These are phyloP conservation scores for Suillus lakei DNA, from an alignment of 768 basidiomycete species.

Conservation along the genomic window DNA sequence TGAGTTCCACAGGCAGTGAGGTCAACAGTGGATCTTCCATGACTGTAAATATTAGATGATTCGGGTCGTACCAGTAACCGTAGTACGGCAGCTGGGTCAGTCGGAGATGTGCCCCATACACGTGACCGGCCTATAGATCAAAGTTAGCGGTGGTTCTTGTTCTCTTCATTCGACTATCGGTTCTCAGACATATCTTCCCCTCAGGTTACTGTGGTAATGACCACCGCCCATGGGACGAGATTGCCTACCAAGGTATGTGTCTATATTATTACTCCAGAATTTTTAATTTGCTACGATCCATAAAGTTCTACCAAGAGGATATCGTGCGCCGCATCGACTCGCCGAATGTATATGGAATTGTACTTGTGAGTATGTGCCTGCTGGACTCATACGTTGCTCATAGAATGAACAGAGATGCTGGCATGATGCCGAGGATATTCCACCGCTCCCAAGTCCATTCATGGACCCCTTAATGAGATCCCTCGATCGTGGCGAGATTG, in stretches of 20 bases:
- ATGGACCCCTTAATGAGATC: conserved; percentile 78
- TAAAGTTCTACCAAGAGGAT: conserved; percentile 71
- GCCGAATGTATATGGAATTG: conserved; percentile 57
- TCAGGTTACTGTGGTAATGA: conserved; percentile 26
- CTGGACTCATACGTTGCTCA: conserved; percentile 16
- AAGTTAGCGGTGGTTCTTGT: conserved; percentile 1
- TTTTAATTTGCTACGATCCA: background rate
- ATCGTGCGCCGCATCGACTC: conserved; percentile 54
- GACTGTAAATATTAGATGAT: background rate
- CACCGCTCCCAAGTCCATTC: conserved; percentile 43
- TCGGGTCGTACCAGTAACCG: background rate
- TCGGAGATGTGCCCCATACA: conserved; percentile 8
- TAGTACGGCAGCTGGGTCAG: background rate
- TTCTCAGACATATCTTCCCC: background rate
- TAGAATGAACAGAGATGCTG: conserved; percentile 71
- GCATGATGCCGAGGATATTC: conserved; percentile 83
- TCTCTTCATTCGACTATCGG: conserved; percentile 7
- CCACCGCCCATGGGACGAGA: conserved; percentile 23
- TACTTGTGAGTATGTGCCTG: conserved; percentile 54
- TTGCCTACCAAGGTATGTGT: conserved; percentile 39
- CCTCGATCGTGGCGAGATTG: conserved; percentile 79
- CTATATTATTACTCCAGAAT: background rate
- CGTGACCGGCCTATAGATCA: conserved; percentile 25
- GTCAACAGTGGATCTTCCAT: conserved; percentile 15
- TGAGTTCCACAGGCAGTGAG: conserved; percentile 29